phyloP scores from a whole-genome alignment of 2,329 filamentous ascomycete genomes.

The Ilyonectria sp. region DNA sequence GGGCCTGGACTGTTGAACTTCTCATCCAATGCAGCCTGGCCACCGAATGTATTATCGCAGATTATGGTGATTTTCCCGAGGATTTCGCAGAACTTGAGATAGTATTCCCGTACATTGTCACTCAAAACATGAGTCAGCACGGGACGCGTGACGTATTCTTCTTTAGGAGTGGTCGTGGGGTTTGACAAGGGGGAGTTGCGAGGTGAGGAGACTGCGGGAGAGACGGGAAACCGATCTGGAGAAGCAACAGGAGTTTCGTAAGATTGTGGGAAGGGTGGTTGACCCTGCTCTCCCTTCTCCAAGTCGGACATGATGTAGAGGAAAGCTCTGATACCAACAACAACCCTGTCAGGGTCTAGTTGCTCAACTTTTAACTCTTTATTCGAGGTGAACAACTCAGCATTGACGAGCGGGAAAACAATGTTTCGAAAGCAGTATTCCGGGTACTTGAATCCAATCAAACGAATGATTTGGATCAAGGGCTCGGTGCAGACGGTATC shows the following conservation, averaged over 20 bases:
- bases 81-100: constrained; percentile 93
- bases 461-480: constrained; percentile 91
- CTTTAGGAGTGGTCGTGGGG: constrained; percentile 55
- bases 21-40: constrained; percentile 94
- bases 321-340: constrained; percentile 96
- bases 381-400: constrained; percentile 84
- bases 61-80: constrained; percentile 96
- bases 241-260: constrained; percentile 58
- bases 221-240: constrained; percentile 67
- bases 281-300: constrained; percentile 83
- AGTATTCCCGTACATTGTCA: constrained; percentile 87
- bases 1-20: constrained; percentile 91
- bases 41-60: constrained; percentile 97
- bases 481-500: constrained; percentile 90
- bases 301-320: constrained; percentile 93
- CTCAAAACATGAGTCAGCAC: constrained; percentile 75
- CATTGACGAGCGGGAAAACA: constrained; percentile 96
- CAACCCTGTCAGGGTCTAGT: constrained; percentile 94
- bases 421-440: constrained; percentile 94
- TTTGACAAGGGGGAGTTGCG: constrained; percentile 47
- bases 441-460: constrained; percentile 93
- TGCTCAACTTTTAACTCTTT: constrained; percentile 90
- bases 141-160: constrained; percentile 78
- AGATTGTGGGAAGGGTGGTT: constrained; percentile 88
- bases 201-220: constrained; percentile 54